Base-by-base conservation (phyloP, 805 yeast species). In the Wickerhamiella sorbophila region DNA sequence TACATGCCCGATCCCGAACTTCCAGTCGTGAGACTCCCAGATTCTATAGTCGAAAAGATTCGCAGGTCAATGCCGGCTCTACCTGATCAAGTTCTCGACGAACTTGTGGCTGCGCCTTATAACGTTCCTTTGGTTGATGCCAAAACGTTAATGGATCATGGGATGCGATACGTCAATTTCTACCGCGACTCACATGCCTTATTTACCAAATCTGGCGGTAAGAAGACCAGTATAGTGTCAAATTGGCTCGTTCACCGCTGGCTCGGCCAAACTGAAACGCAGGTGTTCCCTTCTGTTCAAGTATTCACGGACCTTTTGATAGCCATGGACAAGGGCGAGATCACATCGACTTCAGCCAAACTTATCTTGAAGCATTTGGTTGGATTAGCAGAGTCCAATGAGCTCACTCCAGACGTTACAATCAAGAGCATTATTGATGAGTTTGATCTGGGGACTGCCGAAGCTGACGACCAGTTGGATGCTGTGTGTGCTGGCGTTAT, bases 1-100 rank as follows among this genome's bases (percentile, higher is more conserved):
- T 91, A 86, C 56, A 79, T 88, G 70, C 95, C 97, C 0, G 98
- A 91, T 57, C 83, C 93, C 1, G 98, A 91, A 57, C 62, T 91
- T 24, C 86, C 91, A 0, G 58, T 62, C 1, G 60, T 87, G 3
- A 45, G 52, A 14, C 56, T 88, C 2, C 63, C 70, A 31, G 43
- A 60, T 1, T 54, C 55, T 0, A 68, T 78, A 4, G 53, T 70
- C 0, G 50, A 61, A 0, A 64, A 69, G 1, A 63, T 80, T 0
- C 52, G 58, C 10, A 46, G 52, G 3, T 37, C 51, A 1, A 53
- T 51, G 14, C 87, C 88, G 0, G 64, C 57, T 8, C 58, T 78
- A 1, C 87, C 94, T 0, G 88, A 84, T 42, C 64, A 62, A 3
- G 59, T 73, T 4, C 52, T 84, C 19, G 59, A 57, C 9, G 58